Evolutionary conservation across 139 green algal species (phyloP).

Genomic region (Tetratostichococcus sp.): DNA sequence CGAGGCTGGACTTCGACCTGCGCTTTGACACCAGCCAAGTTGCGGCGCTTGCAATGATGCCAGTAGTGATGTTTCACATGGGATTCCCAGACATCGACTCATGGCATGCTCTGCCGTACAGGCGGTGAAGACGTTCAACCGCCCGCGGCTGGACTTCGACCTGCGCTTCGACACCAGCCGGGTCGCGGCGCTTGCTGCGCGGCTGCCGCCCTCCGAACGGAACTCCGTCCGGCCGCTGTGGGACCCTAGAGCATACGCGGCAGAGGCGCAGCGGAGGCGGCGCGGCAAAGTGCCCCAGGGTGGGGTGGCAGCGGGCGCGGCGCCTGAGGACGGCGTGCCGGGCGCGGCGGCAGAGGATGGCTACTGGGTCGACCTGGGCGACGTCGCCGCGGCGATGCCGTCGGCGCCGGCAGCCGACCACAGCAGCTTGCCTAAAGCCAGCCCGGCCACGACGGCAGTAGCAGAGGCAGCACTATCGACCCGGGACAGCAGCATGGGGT

Average conservation of each 20-base stretch:
- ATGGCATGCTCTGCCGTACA: not conserved
- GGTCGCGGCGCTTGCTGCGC: not conserved
- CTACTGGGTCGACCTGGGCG: no score
- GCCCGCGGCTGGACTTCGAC: constrained; percentile 1
- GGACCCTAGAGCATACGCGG: not conserved
- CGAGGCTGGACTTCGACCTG: constrained; percentile 45
- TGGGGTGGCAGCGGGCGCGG: no score
- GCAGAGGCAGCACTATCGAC: no score
- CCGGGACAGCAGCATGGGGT: no score
- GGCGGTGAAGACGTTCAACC: constrained; percentile 2
- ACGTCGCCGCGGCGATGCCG: no score
- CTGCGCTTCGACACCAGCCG: not conserved
- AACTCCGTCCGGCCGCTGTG: not conserved
- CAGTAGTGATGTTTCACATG: not conserved
- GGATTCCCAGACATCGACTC: not conserved
- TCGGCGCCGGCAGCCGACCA: no score
- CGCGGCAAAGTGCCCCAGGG: no score
- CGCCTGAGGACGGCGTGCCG: no score
- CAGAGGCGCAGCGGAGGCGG: no score
- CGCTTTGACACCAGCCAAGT: constrained; percentile 16
- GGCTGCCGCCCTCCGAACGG: not conserved
- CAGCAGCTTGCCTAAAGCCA: no score
- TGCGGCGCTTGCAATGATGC: not conserved
- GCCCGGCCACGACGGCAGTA: no score
- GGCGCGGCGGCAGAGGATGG: no score